phyloP scores from a whole-genome alignment of 2,329 filamentous ascomycete genomes.

The Cercospora canescens region DNA sequence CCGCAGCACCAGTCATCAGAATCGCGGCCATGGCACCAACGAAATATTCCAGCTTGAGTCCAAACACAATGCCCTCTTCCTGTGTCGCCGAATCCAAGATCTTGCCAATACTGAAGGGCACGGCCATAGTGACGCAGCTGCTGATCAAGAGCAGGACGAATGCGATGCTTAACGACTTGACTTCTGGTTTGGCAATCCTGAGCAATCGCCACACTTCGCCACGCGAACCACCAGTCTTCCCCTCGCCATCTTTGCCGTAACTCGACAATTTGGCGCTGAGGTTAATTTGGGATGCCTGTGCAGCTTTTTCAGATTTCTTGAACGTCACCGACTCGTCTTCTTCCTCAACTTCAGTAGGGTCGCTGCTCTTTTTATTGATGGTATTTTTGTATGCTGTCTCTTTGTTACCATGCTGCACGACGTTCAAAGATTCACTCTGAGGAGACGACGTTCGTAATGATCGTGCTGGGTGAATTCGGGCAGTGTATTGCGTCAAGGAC shows the following conservation, averaged over 20 bases:
- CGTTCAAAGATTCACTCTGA: constrained; percentile 17
- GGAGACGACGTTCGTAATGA: constrained; percentile 24
- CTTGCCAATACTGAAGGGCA: constrained; percentile 94
- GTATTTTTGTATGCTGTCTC: constrained; percentile 22
- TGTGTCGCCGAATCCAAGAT: constrained; percentile 91
- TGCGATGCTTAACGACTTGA: constrained; percentile 74
- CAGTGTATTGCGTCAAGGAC: constrained; percentile 9
- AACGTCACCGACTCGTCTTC: constrained; percentile 63
- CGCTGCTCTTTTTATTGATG: constrained; percentile 19
- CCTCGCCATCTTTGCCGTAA: constrained; percentile 60
- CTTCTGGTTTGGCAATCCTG: constrained; percentile 84
- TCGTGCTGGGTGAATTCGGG: constrained; percentile 7
- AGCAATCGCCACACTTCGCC: constrained; percentile 83
- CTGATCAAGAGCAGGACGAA: constrained; percentile 86
- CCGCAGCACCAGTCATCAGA: constrained; percentile 78
- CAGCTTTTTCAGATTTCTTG: constrained; percentile 76
- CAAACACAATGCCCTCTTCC: constrained; percentile 71
- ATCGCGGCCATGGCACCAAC: constrained; percentile 75
- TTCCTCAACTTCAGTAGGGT: constrained; percentile 40
- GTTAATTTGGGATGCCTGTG: constrained; percentile 85
- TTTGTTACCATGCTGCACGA: constrained; percentile 14
- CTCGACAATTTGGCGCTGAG: constrained; percentile 84
- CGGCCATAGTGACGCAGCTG: constrained; percentile 90
- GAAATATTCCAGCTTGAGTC: constrained; percentile 82
- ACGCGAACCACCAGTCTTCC: constrained; percentile 55